A percentile compares a stretch with the other conserved stretches of the same genome.
Conservation (phyloP, 768 basidiomycete species). For the Strobilomyces echinocephalus region DNA sequence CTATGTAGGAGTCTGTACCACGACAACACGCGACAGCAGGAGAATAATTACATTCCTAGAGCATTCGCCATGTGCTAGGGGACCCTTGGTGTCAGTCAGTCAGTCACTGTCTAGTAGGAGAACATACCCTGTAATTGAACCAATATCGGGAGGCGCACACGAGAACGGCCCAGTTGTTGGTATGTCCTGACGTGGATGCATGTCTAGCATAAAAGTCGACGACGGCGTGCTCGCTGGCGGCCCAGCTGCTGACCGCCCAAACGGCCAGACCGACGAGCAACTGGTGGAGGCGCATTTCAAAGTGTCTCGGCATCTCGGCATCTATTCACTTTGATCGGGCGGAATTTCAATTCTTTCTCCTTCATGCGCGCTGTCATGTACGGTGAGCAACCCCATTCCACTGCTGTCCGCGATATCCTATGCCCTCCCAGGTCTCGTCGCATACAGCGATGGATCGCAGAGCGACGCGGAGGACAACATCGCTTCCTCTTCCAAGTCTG, state of each 20-base stretch:
- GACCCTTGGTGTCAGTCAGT: not conserved
- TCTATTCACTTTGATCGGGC: not conserved
- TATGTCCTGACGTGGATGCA: slow-evolving; percentile 49
- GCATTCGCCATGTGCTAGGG: slow-evolving; percentile 97
- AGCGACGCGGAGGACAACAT: slow-evolving; percentile 49
- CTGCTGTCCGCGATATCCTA: slow-evolving; percentile 2
- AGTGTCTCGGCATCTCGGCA: slow-evolving; percentile 28
- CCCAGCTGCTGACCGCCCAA: slow-evolving; percentile 32
- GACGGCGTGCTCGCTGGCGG: slow-evolving; percentile 35
- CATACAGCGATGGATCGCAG: slow-evolving; percentile 61
- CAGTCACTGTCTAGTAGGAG: not conserved
- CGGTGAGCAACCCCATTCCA: slow-evolving; percentile 19
- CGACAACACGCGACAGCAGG: not conserved
- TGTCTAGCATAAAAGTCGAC: slow-evolving; percentile 45
- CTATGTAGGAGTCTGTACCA: slow-evolving; percentile 35
- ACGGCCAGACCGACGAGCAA: slow-evolving; percentile 33
- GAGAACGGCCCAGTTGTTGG: slow-evolving; percentile 98
- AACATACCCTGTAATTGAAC: slow-evolving; percentile 95
- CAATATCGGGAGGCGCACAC: slow-evolving; percentile 93
- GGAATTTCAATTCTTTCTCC: slow-evolving; percentile 22
- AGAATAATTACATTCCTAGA: slow-evolving; percentile 77
- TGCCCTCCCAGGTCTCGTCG: slow-evolving; percentile 46
- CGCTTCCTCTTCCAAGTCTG: slow-evolving; percentile 26
- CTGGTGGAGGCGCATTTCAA: slow-evolving; percentile 25
- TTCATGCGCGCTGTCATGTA: slow-evolving; percentile 23